Percentiles rank a stretch among this genome's conserved stretches.
These are phyloP conservation scores for Schwanniomyces sp. DNA, from an alignment of 805 yeast genomes.

Conservation along the genomic window DNA sequence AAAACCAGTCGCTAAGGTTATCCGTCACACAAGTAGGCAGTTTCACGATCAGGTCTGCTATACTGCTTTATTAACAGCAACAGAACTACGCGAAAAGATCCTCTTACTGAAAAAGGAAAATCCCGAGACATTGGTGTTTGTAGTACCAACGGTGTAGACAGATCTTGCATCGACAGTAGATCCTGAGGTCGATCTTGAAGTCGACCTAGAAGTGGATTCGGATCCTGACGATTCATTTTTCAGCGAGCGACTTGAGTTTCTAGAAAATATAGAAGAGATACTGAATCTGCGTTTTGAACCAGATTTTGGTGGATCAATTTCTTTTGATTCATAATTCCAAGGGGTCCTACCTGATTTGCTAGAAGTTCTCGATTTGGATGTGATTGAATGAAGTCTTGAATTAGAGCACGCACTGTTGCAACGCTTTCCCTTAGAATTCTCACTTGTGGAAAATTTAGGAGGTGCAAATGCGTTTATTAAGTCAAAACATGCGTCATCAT, in stretches of 20 bases:
- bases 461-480: slow-evolving; percentile 19
- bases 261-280: slow-evolving; percentile 6
- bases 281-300: slow-evolving; percentile 3
- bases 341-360: neutral
- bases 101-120: slow-evolving; percentile 20
- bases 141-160: slow-evolving; percentile 14
- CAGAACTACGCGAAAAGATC: neutral
- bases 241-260: neutral
- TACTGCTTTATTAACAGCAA: slow-evolving; percentile 4
- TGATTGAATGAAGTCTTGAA: neutral
- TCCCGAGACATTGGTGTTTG: slow-evolving; percentile 18
- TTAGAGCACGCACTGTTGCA: neutral
- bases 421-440: neutral
- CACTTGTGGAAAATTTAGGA: neutral
- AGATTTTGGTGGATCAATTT: neutral
- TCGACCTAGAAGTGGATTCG: no score
- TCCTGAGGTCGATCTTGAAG: neutral
- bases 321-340: neutral
- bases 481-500: slow-evolving; percentile 19
- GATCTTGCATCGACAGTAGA: slow-evolving; percentile 15
- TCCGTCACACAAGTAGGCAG: neutral
- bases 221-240: neutral
- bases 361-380: neutral
- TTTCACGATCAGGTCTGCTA: neutral
- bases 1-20: neutral